Evolutionary conservation across 495 filamentous ascomycete species (phyloP).

Genomic region (Podospora pseudocomata): DNA sequence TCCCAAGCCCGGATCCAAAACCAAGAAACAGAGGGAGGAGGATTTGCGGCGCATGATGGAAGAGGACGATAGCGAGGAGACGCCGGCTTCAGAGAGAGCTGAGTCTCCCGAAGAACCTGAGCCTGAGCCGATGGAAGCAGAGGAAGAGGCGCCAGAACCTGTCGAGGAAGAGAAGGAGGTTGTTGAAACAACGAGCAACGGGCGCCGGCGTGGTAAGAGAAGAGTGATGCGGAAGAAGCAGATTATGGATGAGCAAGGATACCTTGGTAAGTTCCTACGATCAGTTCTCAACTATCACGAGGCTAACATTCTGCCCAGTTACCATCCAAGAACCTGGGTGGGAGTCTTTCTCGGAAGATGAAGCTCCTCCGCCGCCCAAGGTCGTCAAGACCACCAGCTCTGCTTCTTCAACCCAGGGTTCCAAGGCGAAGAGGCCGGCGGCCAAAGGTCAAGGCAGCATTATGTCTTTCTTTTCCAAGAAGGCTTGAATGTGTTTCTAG

Average conservation of each 20-base stretch:
- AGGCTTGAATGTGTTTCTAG: constrained; percentile 32
- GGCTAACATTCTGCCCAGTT: constrained; percentile 51
- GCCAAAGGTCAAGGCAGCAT: constrained; percentile 77
- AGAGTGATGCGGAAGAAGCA: constrained; percentile 87
- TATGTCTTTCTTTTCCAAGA: constrained; percentile 92
- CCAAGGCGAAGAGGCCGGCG: constrained; percentile 57
- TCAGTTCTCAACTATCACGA: background rate
- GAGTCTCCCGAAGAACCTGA: constrained; percentile 50
- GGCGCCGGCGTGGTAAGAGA: constrained; percentile 73
- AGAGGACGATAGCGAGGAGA: constrained; percentile 58
- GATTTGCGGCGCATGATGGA: constrained; percentile 84
- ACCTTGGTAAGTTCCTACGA: constrained; percentile 62
- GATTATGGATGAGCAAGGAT: constrained; percentile 88
- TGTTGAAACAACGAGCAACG: constrained; percentile 54
- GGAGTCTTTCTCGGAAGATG: constrained; percentile 96
- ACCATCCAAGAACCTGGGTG: constrained; percentile 83
- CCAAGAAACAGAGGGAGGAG: constrained; percentile 67
- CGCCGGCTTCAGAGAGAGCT: constrained; percentile 45
- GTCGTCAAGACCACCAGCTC: constrained; percentile 44
- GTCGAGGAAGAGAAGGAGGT: constrained; percentile 51
- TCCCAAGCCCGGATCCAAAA: constrained; percentile 45
- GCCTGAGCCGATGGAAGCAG: constrained; percentile 22
- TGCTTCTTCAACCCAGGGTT: constrained; percentile 20
- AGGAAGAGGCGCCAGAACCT: constrained; percentile 20
- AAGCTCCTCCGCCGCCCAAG: constrained; percentile 47